phyloP scores from a whole-genome alignment of 2,329 filamentous ascomycete genomes.

The Madurella mycetomatis region DNA sequence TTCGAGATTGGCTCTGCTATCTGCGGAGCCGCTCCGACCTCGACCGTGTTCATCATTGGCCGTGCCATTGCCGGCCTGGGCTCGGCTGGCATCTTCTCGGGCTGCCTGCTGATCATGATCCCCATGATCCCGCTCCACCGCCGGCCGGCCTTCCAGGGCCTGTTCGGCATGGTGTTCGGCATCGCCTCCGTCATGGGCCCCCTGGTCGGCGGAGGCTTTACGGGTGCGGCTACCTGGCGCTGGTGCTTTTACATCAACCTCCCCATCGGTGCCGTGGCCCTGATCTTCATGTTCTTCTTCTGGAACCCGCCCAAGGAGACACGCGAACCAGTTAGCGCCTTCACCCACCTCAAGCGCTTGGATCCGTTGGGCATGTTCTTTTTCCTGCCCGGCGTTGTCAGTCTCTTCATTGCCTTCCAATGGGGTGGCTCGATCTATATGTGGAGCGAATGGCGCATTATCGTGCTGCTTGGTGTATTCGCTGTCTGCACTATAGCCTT shows the following conservation, averaged over 20 bases:
- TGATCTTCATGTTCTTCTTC: conserved; percentile 46
- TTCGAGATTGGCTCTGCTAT: conserved; percentile 53
- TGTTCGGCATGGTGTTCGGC: conserved; percentile 55
- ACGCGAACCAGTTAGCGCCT: conserved; percentile 30
- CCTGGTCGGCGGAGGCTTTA: conserved; percentile 51
- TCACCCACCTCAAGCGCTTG: conserved; percentile 46
- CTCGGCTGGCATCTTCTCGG: conserved; percentile 54
- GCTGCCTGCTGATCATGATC: conserved; percentile 53
- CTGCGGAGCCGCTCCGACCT: conserved; percentile 52
- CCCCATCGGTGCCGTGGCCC: conserved; percentile 49
- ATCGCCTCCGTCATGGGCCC: conserved; percentile 51
- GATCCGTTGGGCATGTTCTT: conserved; percentile 57
- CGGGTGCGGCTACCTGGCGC: conserved; percentile 45
- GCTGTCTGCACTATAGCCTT: conserved; percentile 45
- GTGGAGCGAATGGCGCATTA: conserved; percentile 50
- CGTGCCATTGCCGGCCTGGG: conserved; percentile 54
- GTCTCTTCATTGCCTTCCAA: conserved; percentile 58
- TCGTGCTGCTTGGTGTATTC: conserved; percentile 51
- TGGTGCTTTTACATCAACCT: conserved; percentile 60
- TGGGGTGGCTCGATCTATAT: conserved; percentile 55
- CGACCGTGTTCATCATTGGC: conserved; percentile 51
- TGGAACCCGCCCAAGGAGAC: conserved; percentile 39
- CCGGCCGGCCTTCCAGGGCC: conserved; percentile 53
- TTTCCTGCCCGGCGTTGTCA: conserved; percentile 56
- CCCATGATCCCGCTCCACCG: conserved; percentile 57